These are phyloP conservation scores for Metschnikowia corniflorae DNA, from an alignment of 805 yeast genomes.

Conservation along the genomic window DNA sequence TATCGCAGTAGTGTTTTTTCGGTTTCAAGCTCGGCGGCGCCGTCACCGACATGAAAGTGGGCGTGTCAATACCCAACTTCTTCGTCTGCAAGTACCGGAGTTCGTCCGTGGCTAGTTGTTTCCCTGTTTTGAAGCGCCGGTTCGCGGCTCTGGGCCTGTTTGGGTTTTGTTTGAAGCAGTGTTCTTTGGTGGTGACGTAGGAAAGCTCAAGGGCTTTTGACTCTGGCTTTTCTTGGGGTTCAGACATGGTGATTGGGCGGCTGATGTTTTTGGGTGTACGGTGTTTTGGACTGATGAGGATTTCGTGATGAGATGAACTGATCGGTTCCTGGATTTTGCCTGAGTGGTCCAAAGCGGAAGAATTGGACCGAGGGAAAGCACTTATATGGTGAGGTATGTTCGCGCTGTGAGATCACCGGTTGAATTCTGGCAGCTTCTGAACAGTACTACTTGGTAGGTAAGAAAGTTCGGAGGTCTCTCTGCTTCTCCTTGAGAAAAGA, in stretches of 20 bases:
- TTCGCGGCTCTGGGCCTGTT: constrained; percentile 46
- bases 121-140: constrained; percentile 67
- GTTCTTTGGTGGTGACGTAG: constrained; percentile 38
- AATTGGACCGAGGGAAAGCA: too few relatives aligned
- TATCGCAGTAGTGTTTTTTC: constrained; percentile 81
- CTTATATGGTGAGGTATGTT: too few relatives aligned
- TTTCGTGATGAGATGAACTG: too few relatives aligned
- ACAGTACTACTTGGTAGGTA: too few relatives aligned
- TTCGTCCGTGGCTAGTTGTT: constrained; percentile 77
- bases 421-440: too few relatives aligned
- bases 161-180: constrained; percentile 56
- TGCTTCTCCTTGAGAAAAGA: too few relatives aligned
- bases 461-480: too few relatives aligned
- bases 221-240: constrained; percentile 6
- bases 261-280: too few relatives aligned
- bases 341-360: too few relatives aligned
- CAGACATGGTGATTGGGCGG: not conserved
- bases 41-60: constrained; percentile 65
- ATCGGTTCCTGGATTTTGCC: too few relatives aligned
- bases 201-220: constrained; percentile 30
- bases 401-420: too few relatives aligned
- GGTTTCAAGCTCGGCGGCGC: constrained; percentile 91
- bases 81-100: constrained; percentile 53
- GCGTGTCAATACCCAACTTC: constrained; percentile 43
- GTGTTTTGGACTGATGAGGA: too few relatives aligned